Evolutionary conservation across 2,329 filamentous ascomycete genomes (phyloP), one percentile per base, ranked within the genome.

Genomic region (Exophiala xenobiotica): DNA sequence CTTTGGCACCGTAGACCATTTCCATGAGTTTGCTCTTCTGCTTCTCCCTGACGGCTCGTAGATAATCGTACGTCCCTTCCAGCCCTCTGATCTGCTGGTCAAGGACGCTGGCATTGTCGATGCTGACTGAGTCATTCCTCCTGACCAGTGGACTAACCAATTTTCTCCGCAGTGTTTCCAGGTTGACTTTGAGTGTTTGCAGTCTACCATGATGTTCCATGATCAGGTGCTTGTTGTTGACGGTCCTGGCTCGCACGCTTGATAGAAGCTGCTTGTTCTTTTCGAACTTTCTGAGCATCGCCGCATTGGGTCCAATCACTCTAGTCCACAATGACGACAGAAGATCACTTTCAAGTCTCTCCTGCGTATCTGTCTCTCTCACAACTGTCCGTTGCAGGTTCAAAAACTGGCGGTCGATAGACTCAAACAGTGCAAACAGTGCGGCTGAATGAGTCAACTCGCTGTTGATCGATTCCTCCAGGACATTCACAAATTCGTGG

Each of bases 341-440:
- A 63, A 93, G 79, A 64, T 96, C 90, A 56, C 83, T 84, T 67
- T 95, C 88, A 23, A 84, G 77, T 35, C 86, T 84, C 57, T 96
- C 89, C 66, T 96, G 90, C 4, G 81, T 80, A 57, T 87, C 85
- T 16, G 86, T 83, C 71, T 96, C 91, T 63, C 90, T 88, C 49
- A 88, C 86, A 7, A 95, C 90, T 4, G 84, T 87, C 54, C 90
- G 86, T 57, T 89, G 89, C 1, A 96, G 79, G 67, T 93, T 95
- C 56, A 90, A 79, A 70, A 96, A 96, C 67, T 95, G 90, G 46
- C 84, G 81, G 71, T 97, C 92, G 61, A 96, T 90, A 53, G 85
- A 82, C 67, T 96, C 90, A 68, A 96, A 96, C n/a, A 96, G 83
- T 3, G 82, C 82, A 68, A 96, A 95, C 11, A 96, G 81, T 1